Evolutionary conservation across 495 filamentous ascomycete species (phyloP).

Genomic region (Penicillium parvum): DNA sequence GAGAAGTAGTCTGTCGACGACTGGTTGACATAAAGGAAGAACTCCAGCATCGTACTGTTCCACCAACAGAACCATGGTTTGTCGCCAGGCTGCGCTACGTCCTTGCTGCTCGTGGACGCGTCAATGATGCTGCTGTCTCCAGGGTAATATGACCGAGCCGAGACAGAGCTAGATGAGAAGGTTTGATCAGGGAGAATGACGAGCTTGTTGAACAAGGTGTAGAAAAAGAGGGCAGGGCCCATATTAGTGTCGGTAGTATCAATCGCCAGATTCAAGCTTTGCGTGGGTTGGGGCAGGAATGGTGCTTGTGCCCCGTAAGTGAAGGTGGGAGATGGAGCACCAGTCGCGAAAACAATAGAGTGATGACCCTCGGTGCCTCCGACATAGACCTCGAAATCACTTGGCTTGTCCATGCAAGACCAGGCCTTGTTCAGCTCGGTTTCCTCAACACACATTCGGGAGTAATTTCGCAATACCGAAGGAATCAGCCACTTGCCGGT

Average conservation of each 20-base stretch:
- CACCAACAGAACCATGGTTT: constrained; percentile 86
- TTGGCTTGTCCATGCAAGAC: constrained; percentile 51
- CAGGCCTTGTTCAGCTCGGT: constrained; percentile 59
- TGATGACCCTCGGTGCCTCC: constrained; percentile 16
- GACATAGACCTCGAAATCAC: constrained; percentile 39
- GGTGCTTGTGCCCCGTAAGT: constrained; percentile 75
- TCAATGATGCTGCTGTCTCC: constrained; percentile 18
- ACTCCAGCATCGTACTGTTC: constrained; percentile 76
- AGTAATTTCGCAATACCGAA: constrained; percentile 50
- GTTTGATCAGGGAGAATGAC: constrained; percentile 62
- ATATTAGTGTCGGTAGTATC: constrained; percentile 57
- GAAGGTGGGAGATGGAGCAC: constrained; percentile 37
- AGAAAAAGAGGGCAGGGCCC: constrained; percentile 75
- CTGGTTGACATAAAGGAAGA: constrained; percentile 73
- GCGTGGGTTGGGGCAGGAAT: constrained; percentile 36
- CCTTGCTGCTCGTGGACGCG: constrained; percentile 32
- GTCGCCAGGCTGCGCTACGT: constrained; percentile 54
- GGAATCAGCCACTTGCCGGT: constrained; percentile 63
- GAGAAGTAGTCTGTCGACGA: constrained; percentile 39
- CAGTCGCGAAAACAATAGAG: constrained; percentile 25
- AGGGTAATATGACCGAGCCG: constrained; percentile 25
- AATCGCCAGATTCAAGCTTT: constrained; percentile 55
- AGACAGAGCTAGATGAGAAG: constrained; percentile 32
- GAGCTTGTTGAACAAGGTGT: constrained; percentile 69
- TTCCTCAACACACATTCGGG: constrained; percentile 63